Base-by-base conservation (phyloP, 192 early-diverging fungal genomes). In the Podila epigama region DNA sequence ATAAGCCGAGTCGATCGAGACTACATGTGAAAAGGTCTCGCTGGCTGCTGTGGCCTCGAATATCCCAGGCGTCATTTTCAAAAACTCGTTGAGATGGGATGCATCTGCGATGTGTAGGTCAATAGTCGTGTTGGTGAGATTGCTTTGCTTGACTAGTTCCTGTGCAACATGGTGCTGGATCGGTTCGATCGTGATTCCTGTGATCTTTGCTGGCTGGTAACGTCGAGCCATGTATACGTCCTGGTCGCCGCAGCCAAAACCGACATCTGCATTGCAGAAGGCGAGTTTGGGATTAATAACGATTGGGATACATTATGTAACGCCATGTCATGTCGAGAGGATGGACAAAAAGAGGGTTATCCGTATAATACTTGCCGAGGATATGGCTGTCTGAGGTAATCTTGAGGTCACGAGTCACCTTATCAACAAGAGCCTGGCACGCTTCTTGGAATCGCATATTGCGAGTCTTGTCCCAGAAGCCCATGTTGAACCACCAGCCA, bases 211-310 rank as follows among this genome's bases (percentile, higher is more conserved):
- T 48, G 65, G 83, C 48, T 63, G 66, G 27, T 60, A 71, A 2
- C 67, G 35, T 32, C 72, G 48, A 34, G 81, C 78, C 50, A 82
- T 58, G 22, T 69, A 79, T 3, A 86, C 78, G 48, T 83, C 83
- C 41, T 83, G 84, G 41, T 86, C 85, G n/a, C 83, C 85, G 64
- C 85, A 86, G 9, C 85, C 85, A 68, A 81, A 86, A 0, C 83
- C 85, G 37, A 86, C 85, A 68, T 86, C 85, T 85, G 56, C n/a
- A 55, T 2, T 1, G 4, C 22, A 10, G 20, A 29, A 0, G 6
- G 6, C 16, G 53, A 62, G 28, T n/a, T 29, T 20, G 51, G 44
- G 4, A 39, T 22, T 20, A 39, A 6, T 39, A 39, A 15, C 9
- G 25, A n/a, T 39, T 25, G 3, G n/a, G n/a, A n/a, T n/a, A n/a